Base-by-base conservation (phyloP, 2,329 filamentous ascomycete species). In the Cercospora citrullina region DNA sequence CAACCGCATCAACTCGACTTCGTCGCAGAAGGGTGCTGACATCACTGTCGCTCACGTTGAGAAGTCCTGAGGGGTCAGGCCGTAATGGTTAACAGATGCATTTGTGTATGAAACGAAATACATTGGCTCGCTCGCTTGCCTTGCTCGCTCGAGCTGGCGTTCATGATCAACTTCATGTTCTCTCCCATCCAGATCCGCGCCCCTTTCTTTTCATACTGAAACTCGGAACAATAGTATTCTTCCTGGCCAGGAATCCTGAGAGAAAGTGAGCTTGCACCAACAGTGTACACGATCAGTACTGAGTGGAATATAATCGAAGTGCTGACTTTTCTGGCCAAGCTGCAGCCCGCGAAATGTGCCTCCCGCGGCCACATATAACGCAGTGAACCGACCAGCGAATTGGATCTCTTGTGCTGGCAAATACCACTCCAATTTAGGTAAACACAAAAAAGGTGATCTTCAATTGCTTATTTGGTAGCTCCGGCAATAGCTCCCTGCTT, bases 21-120 rank as follows among this genome's bases (percentile, higher is more conserved):
- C 53, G 12, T 30, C 48, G 18, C 48, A 64, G 16, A 59, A 64
- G 53, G 62, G 31, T 14, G 51, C 33, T 14, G 62, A 64, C 7
- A 42, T 64, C n/a, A 64, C 51, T 31, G 53, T 64, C 21, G 51
- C 51, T 59, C 62, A 58, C 21, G 62, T 64, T 10, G 62, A 59
- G 23, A 64, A 64, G 51, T 58, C 51, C 8, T 64, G 33, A 64
- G 16, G 12, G 23, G 7, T 55, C 6, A 12, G 7, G 7, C 48
- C 21, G 6, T 30, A n/a, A 55, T 28, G 36, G 21, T 26, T n/a
- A 9, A 30, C 18, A 53, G 48, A 23, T 55, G 23, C 21, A 55
- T n/a, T 30, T 55, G 10, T 26, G 23, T 55, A 55, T 55, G 48
- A 30, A 55, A 16, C 23, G 23, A 28, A 55, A 26, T 16, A 55